A percentile compares a stretch with the other conserved stretches of the same genome.
These are phyloP conservation scores for Pyrus pyrifolia DNA, from an alignment of 306 rosid genomes.

Conservation along the genomic window DNA sequence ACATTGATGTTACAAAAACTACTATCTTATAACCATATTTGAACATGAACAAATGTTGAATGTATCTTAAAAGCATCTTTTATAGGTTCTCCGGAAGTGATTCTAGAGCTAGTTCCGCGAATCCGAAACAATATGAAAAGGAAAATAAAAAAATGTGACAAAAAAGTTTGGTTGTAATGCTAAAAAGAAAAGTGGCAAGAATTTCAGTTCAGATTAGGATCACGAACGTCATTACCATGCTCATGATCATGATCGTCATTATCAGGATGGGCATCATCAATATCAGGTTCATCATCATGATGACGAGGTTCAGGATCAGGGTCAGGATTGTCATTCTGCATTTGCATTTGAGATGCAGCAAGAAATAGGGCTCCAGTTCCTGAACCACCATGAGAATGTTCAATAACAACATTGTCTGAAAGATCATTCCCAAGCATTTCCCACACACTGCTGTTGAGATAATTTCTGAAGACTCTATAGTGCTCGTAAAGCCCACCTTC, in stretches of 20 bases:
- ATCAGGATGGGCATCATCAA: background rate
- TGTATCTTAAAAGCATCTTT: background rate
- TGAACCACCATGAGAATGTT: slow-evolving; percentile 68
- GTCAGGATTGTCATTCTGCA: slow-evolving; percentile 1
- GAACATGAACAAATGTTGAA: background rate
- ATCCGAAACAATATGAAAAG: background rate
- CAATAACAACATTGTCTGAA: slow-evolving; percentile 50
- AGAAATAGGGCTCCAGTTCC: slow-evolving; percentile 58
- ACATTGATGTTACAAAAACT: background rate
- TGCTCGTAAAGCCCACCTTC: slow-evolving; percentile 75
- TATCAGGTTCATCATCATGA: background rate
- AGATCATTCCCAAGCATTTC: slow-evolving; percentile 68
- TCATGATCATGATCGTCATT: background rate
- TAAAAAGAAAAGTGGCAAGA: background rate
- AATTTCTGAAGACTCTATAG: slow-evolving; percentile 57
- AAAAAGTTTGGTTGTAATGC: background rate
- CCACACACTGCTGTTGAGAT: slow-evolving; percentile 64
- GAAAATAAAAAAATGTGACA: background rate
- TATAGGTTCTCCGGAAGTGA: background rate
- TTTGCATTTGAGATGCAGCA: slow-evolving; percentile 46
- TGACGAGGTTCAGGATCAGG: background rate
- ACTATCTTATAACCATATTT: background rate
- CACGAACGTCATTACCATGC: background rate
- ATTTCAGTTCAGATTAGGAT: background rate
- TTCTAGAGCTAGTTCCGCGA: background rate